Evolutionary conservation across 345 rosid genomes (phyloP).

Genomic region (Physaria fendleri): DNA sequence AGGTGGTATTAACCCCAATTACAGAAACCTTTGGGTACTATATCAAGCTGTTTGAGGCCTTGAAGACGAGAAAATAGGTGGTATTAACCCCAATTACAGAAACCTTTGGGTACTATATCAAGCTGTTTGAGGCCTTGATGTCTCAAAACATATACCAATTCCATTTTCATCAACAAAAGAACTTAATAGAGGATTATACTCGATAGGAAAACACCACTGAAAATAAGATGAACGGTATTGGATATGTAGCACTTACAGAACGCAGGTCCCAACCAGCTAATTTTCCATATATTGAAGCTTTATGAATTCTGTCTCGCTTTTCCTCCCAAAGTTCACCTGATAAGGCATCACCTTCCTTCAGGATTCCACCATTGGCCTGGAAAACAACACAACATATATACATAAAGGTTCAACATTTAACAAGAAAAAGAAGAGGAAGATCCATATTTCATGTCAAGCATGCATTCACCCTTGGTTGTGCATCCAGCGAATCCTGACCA

Average conservation of each 20-base stretch:
- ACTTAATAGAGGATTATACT: neutral
- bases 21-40: neutral
- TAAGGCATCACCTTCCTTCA: conserved; percentile 87
- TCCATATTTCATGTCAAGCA: conserved; percentile 8
- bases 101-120: neutral
- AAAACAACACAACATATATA: conserved; percentile 11
- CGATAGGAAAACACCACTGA: neutral
- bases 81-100: conserved; percentile 2
- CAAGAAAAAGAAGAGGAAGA: neutral
- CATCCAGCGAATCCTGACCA: conserved; percentile 92
- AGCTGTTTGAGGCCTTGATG: neutral
- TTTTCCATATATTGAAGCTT: conserved; percentile 74
- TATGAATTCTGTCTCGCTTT: conserved; percentile 85
- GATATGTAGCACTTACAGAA: conserved; percentile 69
- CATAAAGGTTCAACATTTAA: neutral
- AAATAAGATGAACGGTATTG: neutral
- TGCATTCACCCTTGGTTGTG: conserved; percentile 61
- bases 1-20: neutral
- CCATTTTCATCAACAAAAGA: conserved; percentile 1
- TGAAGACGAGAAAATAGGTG: neutral
- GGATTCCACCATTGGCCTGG: conserved; percentile 74
- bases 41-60: neutral
- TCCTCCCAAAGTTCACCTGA: conserved; percentile 92
- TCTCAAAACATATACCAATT: neutral
- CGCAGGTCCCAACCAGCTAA: conserved; percentile 94